Percentiles rank a stretch among this genome's conserved stretches.
Evolutionary conservation across 495 filamentous ascomycete species (phyloP).

Genomic region (Jackrogersella multiformis): DNA sequence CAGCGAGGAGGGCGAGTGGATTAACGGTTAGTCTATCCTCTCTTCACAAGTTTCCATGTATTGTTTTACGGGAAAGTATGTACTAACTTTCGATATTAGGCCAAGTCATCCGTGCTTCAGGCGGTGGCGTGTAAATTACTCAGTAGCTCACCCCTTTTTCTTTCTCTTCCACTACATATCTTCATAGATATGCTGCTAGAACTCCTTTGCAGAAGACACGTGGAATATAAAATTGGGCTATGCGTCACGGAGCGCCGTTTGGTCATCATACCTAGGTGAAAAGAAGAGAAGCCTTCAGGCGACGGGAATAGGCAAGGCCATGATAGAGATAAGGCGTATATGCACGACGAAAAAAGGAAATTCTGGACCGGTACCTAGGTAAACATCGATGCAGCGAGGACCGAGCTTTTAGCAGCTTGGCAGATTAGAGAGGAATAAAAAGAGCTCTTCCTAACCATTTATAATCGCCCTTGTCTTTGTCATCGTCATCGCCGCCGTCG

Average conservation of each 20-base stretch:
- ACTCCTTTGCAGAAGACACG: not conserved
- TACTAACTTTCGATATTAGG: slow-evolving; percentile 40
- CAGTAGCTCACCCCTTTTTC: not conserved
- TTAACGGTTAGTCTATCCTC: slow-evolving; percentile 61
- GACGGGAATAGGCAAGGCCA: not conserved
- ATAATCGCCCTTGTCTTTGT: not conserved
- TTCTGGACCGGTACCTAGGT: not conserved
- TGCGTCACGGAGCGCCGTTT: not conserved
- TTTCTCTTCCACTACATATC: not conserved
- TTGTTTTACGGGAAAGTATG: not conserved
- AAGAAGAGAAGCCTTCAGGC: not conserved
- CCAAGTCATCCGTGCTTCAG: slow-evolving; percentile 52
- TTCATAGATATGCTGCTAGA: not conserved
- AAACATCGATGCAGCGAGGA: not conserved
- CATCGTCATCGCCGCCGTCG: not conserved
- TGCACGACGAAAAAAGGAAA: not conserved
- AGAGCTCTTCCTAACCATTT: not conserved
- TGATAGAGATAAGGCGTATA: not conserved
- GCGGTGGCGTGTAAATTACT: slow-evolving; percentile 42
- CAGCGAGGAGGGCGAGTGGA: slow-evolving; percentile 67
- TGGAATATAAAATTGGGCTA: not conserved
- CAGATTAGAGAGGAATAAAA: not conserved
- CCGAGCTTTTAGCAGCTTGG: not conserved
- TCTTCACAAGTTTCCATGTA: too few species aligned
- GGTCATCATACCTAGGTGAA: not conserved